These are phyloP conservation scores for Lentinula sp. DNA, from an alignment of 768 basidiomycete species.

Conservation along the genomic window DNA sequence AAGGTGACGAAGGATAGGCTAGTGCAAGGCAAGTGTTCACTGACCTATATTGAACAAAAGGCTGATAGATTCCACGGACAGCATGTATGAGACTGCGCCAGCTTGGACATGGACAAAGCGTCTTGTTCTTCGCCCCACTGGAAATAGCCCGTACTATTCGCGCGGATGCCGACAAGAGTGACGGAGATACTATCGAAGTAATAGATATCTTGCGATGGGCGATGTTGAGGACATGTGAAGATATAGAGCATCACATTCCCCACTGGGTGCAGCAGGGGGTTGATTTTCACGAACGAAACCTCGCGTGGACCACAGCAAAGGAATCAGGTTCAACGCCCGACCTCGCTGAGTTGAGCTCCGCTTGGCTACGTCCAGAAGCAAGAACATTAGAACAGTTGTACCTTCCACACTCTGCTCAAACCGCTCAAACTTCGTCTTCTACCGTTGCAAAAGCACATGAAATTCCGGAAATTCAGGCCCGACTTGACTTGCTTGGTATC, in stretches of 20 bases:
- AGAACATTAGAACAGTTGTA: conserved; percentile 21
- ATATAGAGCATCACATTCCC: conserved; percentile 31
- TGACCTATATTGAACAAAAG: too few species aligned
- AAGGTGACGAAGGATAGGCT: too few species aligned
- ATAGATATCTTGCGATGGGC: conserved; percentile 37
- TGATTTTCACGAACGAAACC: conserved; percentile 22
- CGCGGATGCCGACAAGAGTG: conserved; percentile 10
- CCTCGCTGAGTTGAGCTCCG: not conserved
- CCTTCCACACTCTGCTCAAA: not conserved
- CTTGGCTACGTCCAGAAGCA: conserved; percentile 23
- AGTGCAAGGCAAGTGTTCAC: too few species aligned
- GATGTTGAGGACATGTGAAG: conserved; percentile 35
- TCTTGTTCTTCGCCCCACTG: conserved; percentile 40
- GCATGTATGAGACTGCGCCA: conserved; percentile 51
- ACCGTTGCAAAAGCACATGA: not conserved
- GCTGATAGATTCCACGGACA: conserved; percentile 8
- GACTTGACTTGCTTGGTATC: conserved; percentile 7
- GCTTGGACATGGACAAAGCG: conserved; percentile 39
- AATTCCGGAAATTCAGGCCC: conserved; percentile 7
- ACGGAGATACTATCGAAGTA: conserved; percentile 9
- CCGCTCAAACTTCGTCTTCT: not conserved
- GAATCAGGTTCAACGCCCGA: not conserved
- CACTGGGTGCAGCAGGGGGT: conserved; percentile 37
- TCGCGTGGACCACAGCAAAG: conserved; percentile 3
- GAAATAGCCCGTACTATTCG: conserved; percentile 35